Evolutionary conservation across 108 stramenopile genomes (phyloP).

Genomic region (Hondaea fermentalgiana): DNA sequence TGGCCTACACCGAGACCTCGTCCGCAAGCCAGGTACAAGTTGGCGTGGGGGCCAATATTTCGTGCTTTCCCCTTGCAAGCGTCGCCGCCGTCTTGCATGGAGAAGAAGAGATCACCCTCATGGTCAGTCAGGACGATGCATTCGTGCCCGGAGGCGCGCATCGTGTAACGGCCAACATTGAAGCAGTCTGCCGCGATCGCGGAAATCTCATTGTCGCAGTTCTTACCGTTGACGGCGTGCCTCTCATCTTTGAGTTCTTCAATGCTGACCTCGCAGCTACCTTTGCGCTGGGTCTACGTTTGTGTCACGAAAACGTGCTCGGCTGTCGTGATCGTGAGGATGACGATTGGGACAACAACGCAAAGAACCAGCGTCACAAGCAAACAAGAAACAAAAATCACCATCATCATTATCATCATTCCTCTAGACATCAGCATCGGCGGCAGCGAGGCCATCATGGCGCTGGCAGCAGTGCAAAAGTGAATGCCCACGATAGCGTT

Average conservation of each 20-base stretch:
- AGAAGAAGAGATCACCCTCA: not conserved
- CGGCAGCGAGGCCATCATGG: no score
- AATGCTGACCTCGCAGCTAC: not conserved
- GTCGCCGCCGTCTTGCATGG: not conserved
- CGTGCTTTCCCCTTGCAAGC: not conserved
- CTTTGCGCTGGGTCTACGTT: not conserved
- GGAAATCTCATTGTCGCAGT: not conserved
- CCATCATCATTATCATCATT: no score
- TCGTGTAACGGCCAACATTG: not conserved
- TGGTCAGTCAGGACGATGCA: not conserved
- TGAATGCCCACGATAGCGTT: no score
- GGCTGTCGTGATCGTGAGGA: not conserved
- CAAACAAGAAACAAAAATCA: no score
- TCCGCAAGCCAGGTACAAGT: not conserved
- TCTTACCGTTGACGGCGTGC: not conserved
- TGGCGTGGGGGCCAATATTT: not conserved
- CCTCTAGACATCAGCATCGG: no score
- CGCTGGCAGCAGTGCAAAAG: no score
- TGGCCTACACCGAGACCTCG: not conserved
- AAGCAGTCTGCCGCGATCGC: not conserved
- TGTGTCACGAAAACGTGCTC: not conserved
- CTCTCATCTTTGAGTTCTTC: slow-evolving; percentile 2
- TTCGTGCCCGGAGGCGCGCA: not conserved
- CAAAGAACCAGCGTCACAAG: no score
- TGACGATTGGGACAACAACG: no score